Base-by-base conservation (phyloP, 176 grass and related monocot genomes). In the Hsuehochloa calcarea region DNA sequence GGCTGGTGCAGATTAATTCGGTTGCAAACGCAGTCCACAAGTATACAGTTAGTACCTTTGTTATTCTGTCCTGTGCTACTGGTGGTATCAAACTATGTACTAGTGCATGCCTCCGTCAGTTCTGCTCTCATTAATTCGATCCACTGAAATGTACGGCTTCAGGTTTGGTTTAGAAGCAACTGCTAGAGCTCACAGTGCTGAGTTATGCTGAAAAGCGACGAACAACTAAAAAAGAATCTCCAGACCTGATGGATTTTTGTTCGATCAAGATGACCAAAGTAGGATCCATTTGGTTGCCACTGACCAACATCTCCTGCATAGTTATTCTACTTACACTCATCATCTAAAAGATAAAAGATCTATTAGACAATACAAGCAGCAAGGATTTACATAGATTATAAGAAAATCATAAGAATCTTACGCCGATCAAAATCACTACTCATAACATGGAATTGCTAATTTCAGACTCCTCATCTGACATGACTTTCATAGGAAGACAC, bases 401-500 rank as follows among this genome's bases (percentile, higher is more conserved):
- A 27, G 8, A 74, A 83, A 74, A 47, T 7, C 17, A 73, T 16
- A 83, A 5, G 0, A 83, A 63, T 46, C 25, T 20, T 41, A 49
- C 27, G 34, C 67, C 11, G 61, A 56, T 54, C 16, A 59, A 72
- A 82, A 81, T 52, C 47, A 69, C 54, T 56, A 5, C 55, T 35
- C 64, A 52, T 4, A 85, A 68, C 68, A 89, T 55, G 77, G 16
- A 62, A 23, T 5, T 65, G 45, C 49, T 82, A 40, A 77, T 40
- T 51, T 37, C 19, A 60, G 6, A 54, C 39, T 17, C 5, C 16
- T 31, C 68, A 27, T 50, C 26, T 25, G 1, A 34, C 6, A 56
- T 34, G 12, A 75, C 46, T 79, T 52, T 88, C 61, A 88, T 51
- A 41, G 40, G 17, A 84, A 78, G 41, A 79, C 39, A 55, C 26